Base-by-base conservation (phyloP, 257 asterid genomes). In the Plantago elongata region DNA sequence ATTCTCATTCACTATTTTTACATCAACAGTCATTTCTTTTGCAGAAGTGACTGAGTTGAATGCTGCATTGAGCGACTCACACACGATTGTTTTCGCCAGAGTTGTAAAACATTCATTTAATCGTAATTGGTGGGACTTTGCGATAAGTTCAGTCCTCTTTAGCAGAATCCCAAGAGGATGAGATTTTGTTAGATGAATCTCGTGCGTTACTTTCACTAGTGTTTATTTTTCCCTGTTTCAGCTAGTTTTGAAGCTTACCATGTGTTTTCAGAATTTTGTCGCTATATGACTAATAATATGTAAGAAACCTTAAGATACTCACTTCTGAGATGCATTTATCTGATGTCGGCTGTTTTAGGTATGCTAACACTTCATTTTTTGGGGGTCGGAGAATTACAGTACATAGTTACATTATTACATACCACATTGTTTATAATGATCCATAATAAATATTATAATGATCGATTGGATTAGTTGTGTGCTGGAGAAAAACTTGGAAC, bases 111-210 rank as follows among this genome's bases (percentile, higher is more conserved):
- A n/a, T 38, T 57, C 13, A 13, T 37, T 38, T 14, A 15, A 37
- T 57, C 46, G 45, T 40, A 54, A 54, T 3, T 54, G 59, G 59
- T 54, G 59, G 58, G 59, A 54, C 16, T 54, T 29, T 27, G 34
- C 40, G 40, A 34, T 5, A 34, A 34, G 40, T 7, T 34, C 40
- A 34, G 40, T 34, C 40, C 40, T 34, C 8, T 6, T 22, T 34
- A 34, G 40, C 40, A 1, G 40, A 34, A 34, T 34, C 40, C 40
- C 40, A 34, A 34, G 40, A 27, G 34, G 43, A 27, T 27, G 58
- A 34, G 57, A 5, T 17, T 51, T 15, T 34, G 5, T 55, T 55
- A 30, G 45, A 55, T 9, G 45, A 34, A 30, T 57, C 62, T 38
- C n/a, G n/a, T 22, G 61, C 61, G 7, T 6, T 37, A 18, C n/a